A percentile compares a stretch with the other conserved stretches of the same genome.
Conservation (phyloP, 78 protist genomes). For the Dictyostelium firmibasis region DNA sequence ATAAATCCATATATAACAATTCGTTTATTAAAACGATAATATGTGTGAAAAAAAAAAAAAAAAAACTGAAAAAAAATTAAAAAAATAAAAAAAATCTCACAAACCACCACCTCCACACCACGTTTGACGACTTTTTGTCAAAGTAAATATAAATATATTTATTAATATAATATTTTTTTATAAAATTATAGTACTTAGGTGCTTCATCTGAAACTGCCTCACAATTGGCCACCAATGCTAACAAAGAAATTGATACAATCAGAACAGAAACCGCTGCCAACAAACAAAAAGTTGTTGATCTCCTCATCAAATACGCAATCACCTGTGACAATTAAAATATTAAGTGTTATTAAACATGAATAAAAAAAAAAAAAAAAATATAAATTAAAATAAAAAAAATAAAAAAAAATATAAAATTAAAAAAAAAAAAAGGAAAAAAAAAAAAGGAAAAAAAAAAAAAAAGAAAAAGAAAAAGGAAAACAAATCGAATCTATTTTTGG, state of each 20-base stretch:
- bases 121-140: not conserved
- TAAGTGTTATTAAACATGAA: not conserved
- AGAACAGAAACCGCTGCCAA: conserved; percentile 38
- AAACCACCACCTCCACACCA: too few relatives aligned
- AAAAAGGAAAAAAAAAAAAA: not conserved
- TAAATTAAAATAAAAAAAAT: not conserved
- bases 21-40: not conserved
- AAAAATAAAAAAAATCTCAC: not conserved
- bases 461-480: too few relatives aligned
- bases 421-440: not conserved
- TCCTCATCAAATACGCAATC: conserved; percentile 44
- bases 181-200: conserved; percentile 34
- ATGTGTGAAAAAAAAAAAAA: not conserved
- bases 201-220: conserved; percentile 40
- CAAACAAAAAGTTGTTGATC: conserved; percentile 48
- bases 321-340: conserved; percentile 15
- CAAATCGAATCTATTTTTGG: not conserved
- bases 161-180: not conserved
- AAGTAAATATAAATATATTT: not conserved
- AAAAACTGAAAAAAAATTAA: too few relatives aligned
- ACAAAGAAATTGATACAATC: conserved; percentile 43
- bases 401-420: not conserved
- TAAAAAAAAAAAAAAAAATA: not conserved
- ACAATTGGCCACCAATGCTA: conserved; percentile 15
- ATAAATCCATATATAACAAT: too few relatives aligned